A percentile compares a stretch with the other conserved stretches of the same genome.
These are phyloP conservation scores for Termitomyces sp. DNA, from an alignment of 768 basidiomycete genomes.

Conservation along the genomic window DNA sequence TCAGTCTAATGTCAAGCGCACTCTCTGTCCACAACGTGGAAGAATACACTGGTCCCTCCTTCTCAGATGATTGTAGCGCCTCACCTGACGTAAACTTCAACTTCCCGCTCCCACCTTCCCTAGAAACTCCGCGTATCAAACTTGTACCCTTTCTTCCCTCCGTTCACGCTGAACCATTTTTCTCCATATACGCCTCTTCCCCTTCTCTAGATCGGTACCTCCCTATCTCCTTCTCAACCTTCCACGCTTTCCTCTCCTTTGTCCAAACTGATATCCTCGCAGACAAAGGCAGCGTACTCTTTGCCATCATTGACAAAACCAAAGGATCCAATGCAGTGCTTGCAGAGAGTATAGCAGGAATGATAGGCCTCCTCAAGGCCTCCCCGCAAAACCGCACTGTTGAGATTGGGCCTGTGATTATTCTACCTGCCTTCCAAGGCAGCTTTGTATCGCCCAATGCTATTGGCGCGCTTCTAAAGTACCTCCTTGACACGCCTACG, in stretches of 20 bases:
- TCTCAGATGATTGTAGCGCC: slow-evolving; percentile 1
- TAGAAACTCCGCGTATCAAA: slow-evolving; percentile 35
- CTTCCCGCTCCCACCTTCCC: slow-evolving; percentile 28
- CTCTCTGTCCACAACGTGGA: neutral
- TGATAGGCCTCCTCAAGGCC: slow-evolving; percentile 38
- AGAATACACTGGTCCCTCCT: neutral
- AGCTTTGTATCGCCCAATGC: slow-evolving; percentile 45
- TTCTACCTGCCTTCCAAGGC: slow-evolving; percentile 41
- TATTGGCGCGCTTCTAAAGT: slow-evolving; percentile 33
- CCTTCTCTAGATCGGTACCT: slow-evolving; percentile 32
- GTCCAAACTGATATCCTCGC: slow-evolving; percentile 20
- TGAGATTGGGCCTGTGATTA: slow-evolving; percentile 46
- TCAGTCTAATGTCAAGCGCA: neutral
- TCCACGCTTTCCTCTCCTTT: slow-evolving; percentile 23
- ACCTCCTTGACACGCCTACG: slow-evolving; percentile 29
- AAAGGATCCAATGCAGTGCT: slow-evolving; percentile 15
- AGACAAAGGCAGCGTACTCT: slow-evolving; percentile 25
- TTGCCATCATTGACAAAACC: slow-evolving; percentile 45
- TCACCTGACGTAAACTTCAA: slow-evolving; percentile 32
- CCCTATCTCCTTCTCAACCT: slow-evolving; percentile 28
- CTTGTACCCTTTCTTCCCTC: slow-evolving; percentile 37
- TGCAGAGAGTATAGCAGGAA: slow-evolving; percentile 36
- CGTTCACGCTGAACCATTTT: slow-evolving; percentile 20
- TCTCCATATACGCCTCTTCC: slow-evolving; percentile 12
- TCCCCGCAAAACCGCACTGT: slow-evolving; percentile 23